A percentile compares a stretch with the other conserved stretches of the same genome.
Conservation (phyloP, 2,329 filamentous ascomycete species). For the Calonectria hawksworthii region DNA sequence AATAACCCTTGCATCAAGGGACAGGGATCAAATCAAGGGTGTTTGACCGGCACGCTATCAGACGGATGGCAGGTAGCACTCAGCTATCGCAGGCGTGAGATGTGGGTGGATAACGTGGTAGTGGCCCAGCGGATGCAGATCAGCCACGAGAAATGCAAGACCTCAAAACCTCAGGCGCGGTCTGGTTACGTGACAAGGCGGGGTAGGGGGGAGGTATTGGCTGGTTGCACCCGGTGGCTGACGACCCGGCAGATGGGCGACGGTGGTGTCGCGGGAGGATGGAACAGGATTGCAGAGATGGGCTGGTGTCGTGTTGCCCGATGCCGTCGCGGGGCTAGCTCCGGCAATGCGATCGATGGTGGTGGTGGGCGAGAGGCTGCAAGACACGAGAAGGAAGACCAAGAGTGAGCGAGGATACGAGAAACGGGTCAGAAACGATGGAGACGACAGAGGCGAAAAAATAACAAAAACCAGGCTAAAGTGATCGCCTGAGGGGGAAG, state of each 20-base stretch:
- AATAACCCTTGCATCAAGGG: conserved; percentile 36
- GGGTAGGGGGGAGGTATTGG: conserved; percentile 24
- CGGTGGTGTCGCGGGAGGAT: not conserved
- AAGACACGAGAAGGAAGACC: not conserved
- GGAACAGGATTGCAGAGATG: not conserved
- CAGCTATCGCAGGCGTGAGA: conserved; percentile 13
- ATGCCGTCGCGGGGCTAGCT: not conserved
- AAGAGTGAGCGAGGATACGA: not conserved
- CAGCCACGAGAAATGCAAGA: conserved; percentile 17
- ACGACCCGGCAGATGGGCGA: not conserved
- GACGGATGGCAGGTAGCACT: conserved; percentile 37
- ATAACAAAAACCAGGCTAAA: not conserved
- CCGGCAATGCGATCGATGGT: not conserved
- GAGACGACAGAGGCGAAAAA: not conserved
- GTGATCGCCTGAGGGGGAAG: not conserved
- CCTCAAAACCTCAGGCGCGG: conserved; percentile 17
- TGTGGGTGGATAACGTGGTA: conserved; percentile 29
- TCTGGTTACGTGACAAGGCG: conserved; percentile 38
- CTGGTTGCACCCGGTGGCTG: conserved; percentile 16
- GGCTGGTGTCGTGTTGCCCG: not conserved
- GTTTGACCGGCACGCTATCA: conserved; percentile 24
- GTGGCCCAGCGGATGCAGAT: conserved; percentile 23
- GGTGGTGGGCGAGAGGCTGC: not conserved
- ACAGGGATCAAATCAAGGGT: conserved; percentile 2
- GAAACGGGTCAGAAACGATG: not conserved